Percentiles rank a stretch among this genome's conserved stretches.
These are phyloP conservation scores for Geotrichum citri-aurantii DNA, from an alignment of 1,139 yeast species.

Conservation along the genomic window DNA sequence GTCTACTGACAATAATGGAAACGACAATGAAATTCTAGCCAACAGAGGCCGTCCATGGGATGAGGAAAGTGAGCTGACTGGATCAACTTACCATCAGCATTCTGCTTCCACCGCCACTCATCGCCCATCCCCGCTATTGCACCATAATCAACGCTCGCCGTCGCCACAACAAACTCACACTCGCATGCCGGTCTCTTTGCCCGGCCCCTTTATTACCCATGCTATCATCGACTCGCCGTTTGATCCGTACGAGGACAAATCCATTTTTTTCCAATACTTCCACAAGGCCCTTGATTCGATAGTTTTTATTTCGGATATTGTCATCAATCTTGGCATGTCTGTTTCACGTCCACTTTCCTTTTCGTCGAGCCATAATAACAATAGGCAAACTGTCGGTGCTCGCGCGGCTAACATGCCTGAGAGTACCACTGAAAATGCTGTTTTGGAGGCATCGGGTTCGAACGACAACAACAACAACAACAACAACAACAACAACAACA, in stretches of 20 bases:
- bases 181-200: background rate
- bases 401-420: background rate
- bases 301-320: constrained; percentile 9
- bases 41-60: background rate
- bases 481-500: background rate
- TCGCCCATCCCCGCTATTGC: too few relatives aligned
- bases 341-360: constrained; percentile 13
- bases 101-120: background rate
- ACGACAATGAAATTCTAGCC: background rate
- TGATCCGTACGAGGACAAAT: constrained; percentile 4
- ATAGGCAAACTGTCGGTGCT: background rate
- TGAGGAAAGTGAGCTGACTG: background rate
- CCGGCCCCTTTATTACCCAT: constrained; percentile 1
- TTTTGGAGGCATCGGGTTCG: background rate
- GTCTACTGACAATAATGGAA: background rate
- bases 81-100: background rate
- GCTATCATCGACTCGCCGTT: constrained; percentile 10
- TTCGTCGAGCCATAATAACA: background rate
- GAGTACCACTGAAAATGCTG: background rate
- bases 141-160: background rate
- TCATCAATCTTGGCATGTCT: constrained; percentile 12
- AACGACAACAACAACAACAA: background rate
- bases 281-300: constrained; percentile 9
- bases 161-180: background rate
- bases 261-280: background rate